Evolutionary conservation across 139 green algal species (phyloP).

Genomic region (Coelastrella sp.): DNA sequence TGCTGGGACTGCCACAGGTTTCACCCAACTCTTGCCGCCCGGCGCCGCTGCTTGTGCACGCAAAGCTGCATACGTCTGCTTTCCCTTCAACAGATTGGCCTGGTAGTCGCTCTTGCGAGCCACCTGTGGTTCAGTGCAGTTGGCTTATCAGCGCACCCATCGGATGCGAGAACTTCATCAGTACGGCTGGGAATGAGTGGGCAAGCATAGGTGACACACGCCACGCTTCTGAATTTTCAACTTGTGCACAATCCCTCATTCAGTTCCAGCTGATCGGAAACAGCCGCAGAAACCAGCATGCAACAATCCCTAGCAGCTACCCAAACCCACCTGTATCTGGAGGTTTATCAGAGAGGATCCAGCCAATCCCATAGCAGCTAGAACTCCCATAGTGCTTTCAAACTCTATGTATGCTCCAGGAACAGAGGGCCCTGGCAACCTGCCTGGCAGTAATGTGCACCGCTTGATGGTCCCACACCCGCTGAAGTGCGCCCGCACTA

Average conservation of each 20-base stretch:
- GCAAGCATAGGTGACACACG: no score
- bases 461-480: constrained; percentile 14
- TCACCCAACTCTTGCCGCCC: neutral
- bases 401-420: constrained; percentile 35
- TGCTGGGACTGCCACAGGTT: neutral
- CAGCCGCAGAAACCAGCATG: neutral
- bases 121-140: neutral
- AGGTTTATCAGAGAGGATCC: neutral
- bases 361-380: constrained; percentile 1
- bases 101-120: constrained; percentile 16
- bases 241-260: neutral
- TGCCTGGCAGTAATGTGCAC: constrained; percentile 18
- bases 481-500: constrained; percentile 24
- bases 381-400: neutral
- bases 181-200: neutral
- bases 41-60: constrained; percentile 6
- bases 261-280: neutral
- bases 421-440: neutral
- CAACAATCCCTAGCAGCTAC: neutral
- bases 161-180: no score
- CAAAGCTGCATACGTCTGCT: neutral
- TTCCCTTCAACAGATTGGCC: constrained; percentile 12
- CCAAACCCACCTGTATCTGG: constrained; percentile 23
- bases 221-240: no score
- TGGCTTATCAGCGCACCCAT: neutral